phyloP scores from a whole-genome alignment of 140 eudicot species.

The Senecio squalidus region DNA sequence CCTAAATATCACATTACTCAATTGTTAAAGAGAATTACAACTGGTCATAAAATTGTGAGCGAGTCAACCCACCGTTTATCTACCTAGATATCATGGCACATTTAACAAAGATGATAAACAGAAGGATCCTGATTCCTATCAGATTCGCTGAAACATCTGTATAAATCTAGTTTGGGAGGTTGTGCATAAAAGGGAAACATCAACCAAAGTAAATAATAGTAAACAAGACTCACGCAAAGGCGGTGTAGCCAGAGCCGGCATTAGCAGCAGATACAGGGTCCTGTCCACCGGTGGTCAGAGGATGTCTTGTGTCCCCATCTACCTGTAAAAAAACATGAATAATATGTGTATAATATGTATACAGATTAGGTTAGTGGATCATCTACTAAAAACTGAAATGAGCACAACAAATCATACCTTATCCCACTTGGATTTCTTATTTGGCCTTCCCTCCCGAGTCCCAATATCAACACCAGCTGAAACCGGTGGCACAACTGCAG shows the following conservation, averaged over 20 bases:
- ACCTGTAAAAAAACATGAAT: constrained; percentile 48
- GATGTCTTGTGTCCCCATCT: constrained; percentile 58
- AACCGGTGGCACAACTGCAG: constrained; percentile 46
- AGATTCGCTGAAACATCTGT: not conserved
- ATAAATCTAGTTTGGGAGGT: not conserved
- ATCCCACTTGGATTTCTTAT: constrained; percentile 97
- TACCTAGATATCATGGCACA: no score
- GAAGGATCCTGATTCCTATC: no score
- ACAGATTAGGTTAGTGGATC: not conserved
- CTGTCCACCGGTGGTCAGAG: constrained; percentile 39
- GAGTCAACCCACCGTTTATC: no score
- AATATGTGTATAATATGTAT: not conserved
- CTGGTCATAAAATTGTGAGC: no score
- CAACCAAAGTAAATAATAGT: not conserved
- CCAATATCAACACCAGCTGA: constrained; percentile 39
- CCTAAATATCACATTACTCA: not conserved
- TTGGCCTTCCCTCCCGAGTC: constrained; percentile 64
- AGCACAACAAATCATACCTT: constrained; percentile 36
- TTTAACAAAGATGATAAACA: not conserved
- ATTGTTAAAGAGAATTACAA: no score
- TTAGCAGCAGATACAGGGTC: constrained; percentile 64
- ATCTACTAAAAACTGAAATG: not conserved
- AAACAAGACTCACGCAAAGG: constrained; percentile 63
- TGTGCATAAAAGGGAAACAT: not conserved
- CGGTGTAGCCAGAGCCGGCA: constrained; percentile 82